Evolutionary conservation across 140 eudicot genomes (phyloP).

Genomic region (Senecio squalidus): DNA sequence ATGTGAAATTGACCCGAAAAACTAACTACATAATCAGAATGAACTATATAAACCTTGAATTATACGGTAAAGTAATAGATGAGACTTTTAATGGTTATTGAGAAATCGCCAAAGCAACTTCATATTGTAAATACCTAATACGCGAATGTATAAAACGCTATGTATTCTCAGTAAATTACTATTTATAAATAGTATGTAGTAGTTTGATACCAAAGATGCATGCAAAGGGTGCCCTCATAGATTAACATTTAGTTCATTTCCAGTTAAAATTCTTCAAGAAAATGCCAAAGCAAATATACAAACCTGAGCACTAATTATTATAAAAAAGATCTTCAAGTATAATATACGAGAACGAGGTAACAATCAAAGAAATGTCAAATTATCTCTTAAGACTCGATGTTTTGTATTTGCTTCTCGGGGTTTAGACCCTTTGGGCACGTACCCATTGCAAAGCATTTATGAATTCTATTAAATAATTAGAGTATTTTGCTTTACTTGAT

Average conservation of each 20-base stretch:
- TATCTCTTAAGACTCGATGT: slow-evolving; percentile 7
- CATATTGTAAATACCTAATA: too few species aligned
- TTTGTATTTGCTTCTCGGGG: slow-evolving; percentile 1
- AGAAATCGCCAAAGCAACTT: too few species aligned
- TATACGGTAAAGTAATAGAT: neutral
- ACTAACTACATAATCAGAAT: neutral
- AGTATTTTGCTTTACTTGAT: too few species aligned
- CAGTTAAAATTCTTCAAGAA: too few species aligned
- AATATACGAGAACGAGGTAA: neutral
- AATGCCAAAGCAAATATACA: too few species aligned
- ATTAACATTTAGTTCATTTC: too few species aligned
- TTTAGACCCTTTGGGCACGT: neutral
- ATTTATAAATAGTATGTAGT: neutral
- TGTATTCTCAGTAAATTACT: neutral
- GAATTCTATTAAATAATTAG: too few species aligned
- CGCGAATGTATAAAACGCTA: neutral
- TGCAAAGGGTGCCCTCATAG: neutral
- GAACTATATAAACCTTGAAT: neutral
- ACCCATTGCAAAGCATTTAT: neutral
- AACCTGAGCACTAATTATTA: neutral
- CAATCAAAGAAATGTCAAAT: neutral
- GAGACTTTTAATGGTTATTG: too few species aligned
- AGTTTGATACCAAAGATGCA: neutral
- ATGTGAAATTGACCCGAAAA: neutral
- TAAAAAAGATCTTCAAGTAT: slow-evolving; percentile 4